Evolutionary conservation across 768 basidiomycete genomes (phyloP), one percentile per base, ranked within the genome.

Genomic region (Chalciporus sphaerocephalus): DNA sequence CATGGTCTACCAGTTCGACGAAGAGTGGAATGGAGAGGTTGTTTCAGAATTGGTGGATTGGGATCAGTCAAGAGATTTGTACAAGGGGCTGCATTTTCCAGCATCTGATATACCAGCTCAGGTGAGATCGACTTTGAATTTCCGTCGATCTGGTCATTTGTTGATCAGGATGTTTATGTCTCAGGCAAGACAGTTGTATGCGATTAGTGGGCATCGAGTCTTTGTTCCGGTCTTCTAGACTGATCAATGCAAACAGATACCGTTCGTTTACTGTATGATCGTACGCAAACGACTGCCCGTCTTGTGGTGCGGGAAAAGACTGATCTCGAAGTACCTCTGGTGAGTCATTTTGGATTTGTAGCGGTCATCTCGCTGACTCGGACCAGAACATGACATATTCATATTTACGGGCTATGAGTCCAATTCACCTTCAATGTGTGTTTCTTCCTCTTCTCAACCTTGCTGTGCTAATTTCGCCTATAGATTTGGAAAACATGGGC

Each of bases 321-420:
- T 22, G 88, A 92, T 62, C 71, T 92, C 6, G 75, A 83, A 38
- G 65, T 65, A 5, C 87, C 88, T 4, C 65, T 90, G 44, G 80
- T 83, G 60, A 34, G 73, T 69, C 15, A 24, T 30, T 34, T 22
- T 10, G 15, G 36, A 34, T 22, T 34, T 4, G 27, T 12, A 18
- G 36, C 40, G 35, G 21, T 17, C 13, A 15, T 38, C 18, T 9
- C 6, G 17, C n/a, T n/a, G 20, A 34, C 32, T 12, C 39, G 17
- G 48, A 22, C 1, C 47, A 85, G 76, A 80, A 91, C 57, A 88
- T 91, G 86, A 89, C 88, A 0, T 85, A 91, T 62, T 86, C 81
- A 45, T 87, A 85, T 53, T 69, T 91, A 8, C 78, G 88, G n/a
- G 87, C 87, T 0, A 90, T 92, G 87, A 85, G 83, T 52, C 89